phyloP scores from a whole-genome alignment of 306 rosid species.

The Malus asiatica region DNA sequence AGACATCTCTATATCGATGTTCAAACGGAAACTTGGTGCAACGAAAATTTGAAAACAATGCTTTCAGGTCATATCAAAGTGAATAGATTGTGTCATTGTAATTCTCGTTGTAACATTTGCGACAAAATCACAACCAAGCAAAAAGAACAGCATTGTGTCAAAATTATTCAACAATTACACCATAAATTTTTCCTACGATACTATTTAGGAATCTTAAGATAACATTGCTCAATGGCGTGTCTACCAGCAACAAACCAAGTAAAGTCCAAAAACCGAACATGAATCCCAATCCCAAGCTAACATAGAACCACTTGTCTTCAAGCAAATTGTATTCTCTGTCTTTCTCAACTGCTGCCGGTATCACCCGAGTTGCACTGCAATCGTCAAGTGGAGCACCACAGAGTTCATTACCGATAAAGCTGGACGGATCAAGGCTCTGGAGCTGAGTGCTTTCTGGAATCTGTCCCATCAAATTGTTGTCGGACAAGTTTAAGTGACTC shows the following conservation, averaged over 20 bases:
- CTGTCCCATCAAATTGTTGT: no score
- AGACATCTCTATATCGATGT: no score
- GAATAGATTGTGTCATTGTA: no score
- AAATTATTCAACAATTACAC: background rate
- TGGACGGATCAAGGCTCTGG: background rate
- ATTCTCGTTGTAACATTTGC: no score
- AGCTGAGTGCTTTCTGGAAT: no score
- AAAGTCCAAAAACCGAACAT: background rate
- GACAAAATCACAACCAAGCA: no score
- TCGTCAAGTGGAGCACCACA: background rate
- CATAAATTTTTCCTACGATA: background rate
- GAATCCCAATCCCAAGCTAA: background rate
- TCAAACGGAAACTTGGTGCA: no score
- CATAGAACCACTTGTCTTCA: background rate
- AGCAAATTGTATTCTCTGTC: background rate
- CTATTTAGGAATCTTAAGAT: background rate
- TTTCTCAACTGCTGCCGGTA: background rate
- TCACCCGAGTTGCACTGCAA: background rate
- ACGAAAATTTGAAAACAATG: no score
- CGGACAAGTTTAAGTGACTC: background rate
- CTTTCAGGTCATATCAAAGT: no score
- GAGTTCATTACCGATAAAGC: background rate
- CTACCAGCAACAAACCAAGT: background rate
- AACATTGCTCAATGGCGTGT: background rate
- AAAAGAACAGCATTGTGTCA: no score